Percentiles rank a stretch among this genome's conserved stretches.
phyloP scores from a whole-genome alignment of 169 alveolate genomes.

The Eimeria necatrix region DNA sequence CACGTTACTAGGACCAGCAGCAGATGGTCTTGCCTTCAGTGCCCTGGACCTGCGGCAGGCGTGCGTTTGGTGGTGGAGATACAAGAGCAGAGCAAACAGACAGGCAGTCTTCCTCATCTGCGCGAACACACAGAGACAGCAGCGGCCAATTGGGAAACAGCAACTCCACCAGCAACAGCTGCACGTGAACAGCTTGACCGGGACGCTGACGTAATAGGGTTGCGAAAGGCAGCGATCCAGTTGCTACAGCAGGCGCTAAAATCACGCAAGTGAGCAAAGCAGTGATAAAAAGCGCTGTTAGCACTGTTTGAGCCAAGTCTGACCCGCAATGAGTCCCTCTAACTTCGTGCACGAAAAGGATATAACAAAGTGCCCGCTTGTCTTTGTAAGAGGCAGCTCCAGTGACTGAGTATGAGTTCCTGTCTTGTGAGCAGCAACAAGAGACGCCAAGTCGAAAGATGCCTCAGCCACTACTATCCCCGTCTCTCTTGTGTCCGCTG shows the following conservation, averaged over 20 bases:
- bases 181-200: not conserved
- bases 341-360: conserved; percentile 23
- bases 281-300: not conserved
- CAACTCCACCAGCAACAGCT: not conserved
- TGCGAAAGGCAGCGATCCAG: too few relatives aligned
- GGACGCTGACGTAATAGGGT: too few relatives aligned
- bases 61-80: conserved; percentile 38
- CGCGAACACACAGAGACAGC: not conserved
- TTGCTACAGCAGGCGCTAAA: not conserved
- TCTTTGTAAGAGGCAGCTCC: conserved; percentile 26
- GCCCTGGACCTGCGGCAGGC: not conserved
- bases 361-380: not conserved
- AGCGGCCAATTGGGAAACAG: not conserved
- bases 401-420: not conserved
- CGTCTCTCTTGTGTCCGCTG: conserved; percentile 26
- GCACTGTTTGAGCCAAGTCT: not conserved
- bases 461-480: conserved; percentile 48
- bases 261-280: not conserved
- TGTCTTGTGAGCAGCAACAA: conserved; percentile 41
- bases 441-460: conserved; percentile 21
- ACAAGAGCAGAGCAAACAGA: conserved; percentile 64
- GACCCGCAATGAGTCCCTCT: conserved; percentile 25
- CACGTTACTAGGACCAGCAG: not conserved
- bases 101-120: conserved; percentile 64
- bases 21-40: conserved; percentile 11